Evolutionary conservation across 805 yeast species (phyloP), one percentile per base, ranked within the genome.

Genomic region (Wickerhamia fluorescens): DNA sequence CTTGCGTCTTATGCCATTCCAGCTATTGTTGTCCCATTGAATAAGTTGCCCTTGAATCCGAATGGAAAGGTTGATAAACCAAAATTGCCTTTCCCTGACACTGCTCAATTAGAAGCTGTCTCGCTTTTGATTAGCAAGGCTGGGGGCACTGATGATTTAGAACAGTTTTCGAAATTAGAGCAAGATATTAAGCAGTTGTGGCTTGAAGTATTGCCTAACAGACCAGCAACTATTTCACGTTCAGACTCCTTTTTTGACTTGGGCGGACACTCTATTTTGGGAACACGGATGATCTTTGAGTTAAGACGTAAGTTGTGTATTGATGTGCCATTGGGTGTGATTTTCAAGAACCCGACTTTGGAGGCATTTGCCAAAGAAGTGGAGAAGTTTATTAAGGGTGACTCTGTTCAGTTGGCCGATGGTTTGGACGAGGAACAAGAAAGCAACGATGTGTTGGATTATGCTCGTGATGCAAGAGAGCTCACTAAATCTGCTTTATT

Each of bases 11-110:
- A 92, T 53, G 95, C 98, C 11, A 79, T 92, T 26, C 99, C 99
- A 25, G 71, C 95, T 1, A 66, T 89, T 20, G 78, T 92, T 47
- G 89, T 92, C 28, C 96, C 96, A 10, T 67, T 94, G 63, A 67
- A 72, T 15, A 78, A 76, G 45, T 61, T 92, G 51, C 98, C 98
- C 15, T 68, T 92, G 58, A 92, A 92, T 59, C 99, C 99, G 35
- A 92, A 92, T 54, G 99, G 99, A 45, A 92, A 92, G 58, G 86
- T 92, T 34, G 99, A 92, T 62, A 92, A 92, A 63, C 97, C 97
- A 20, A 87, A 89, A 48, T 65, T 92, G 37, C 97, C 96, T 25
- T 86, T 83, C 73, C 99, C 99, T 31, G 85, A 85, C 33, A 71
- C 83, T 14, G 89, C 81, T 11, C 96, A 89, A 58, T 66, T 92